phyloP scores from a whole-genome alignment of 208 protist species.

The Wallacemonas sp. region DNA sequence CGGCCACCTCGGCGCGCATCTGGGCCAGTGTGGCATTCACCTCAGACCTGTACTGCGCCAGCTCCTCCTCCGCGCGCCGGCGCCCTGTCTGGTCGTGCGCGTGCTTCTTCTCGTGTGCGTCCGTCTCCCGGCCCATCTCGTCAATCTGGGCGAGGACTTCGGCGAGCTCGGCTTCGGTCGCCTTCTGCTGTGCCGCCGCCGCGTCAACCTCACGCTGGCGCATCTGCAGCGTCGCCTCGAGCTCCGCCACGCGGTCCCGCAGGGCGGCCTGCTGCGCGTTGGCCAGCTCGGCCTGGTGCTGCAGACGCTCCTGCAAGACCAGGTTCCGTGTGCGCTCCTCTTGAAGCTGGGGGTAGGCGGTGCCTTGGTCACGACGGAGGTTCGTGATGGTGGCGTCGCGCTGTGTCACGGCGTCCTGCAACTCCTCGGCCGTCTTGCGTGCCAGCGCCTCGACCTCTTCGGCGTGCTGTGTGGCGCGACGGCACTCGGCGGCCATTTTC shows the following conservation, averaged over 20 bases:
- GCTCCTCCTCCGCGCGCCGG: conserved; percentile 19
- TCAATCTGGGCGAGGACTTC: conserved; percentile 12
- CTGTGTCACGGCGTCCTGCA: conserved; percentile 27
- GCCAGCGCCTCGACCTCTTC: conserved; percentile 60
- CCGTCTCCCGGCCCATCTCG: conserved; percentile 21
- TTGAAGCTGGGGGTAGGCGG: conserved; percentile 32
- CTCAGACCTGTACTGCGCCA: conserved; percentile 25
- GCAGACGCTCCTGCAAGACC: conserved; percentile 51
- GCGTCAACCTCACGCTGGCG: conserved; percentile 17
- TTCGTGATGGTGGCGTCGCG: conserved; percentile 44
- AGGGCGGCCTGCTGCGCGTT: conserved; percentile 20
- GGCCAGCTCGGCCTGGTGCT: conserved; percentile 40
- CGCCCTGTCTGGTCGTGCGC: conserved; percentile 26
- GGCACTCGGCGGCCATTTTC: conserved; percentile 39
- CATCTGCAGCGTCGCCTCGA: conserved; percentile 16
- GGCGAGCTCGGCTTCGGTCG: conserved; percentile 14
- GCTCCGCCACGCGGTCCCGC: conserved; percentile 20
- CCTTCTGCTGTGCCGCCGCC: conserved; percentile 14
- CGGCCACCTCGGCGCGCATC: conserved; percentile 31
- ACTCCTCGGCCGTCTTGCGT: conserved; percentile 41
- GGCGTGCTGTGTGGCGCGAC: conserved; percentile 40
- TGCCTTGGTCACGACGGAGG: conserved; percentile 48
- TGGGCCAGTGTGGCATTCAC: conserved; percentile 22
- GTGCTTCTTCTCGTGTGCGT: conserved; percentile 40
- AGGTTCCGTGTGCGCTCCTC: conserved; percentile 40